phyloP scores from a whole-genome alignment of 2,329 filamentous ascomycete species.

The Colletotrichum sp. region DNA sequence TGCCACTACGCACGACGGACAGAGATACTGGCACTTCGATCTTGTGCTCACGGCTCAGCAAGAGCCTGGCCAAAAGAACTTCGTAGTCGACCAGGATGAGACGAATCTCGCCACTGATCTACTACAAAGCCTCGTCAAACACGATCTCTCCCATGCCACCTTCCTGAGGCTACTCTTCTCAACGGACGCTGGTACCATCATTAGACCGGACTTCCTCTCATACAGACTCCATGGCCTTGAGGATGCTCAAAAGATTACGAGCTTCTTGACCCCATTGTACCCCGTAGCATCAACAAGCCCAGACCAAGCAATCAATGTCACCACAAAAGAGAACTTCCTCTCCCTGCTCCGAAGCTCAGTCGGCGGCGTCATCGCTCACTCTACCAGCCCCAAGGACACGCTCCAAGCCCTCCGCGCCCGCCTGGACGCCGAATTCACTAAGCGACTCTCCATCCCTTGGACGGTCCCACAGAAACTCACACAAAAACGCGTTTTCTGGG shows the following conservation, averaged over 20 bases:
- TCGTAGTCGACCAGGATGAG: background rate
- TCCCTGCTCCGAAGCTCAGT: background rate
- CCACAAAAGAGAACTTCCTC: background rate
- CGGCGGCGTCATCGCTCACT: background rate
- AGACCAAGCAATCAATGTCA: background rate
- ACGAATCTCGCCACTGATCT: background rate
- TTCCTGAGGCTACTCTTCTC: background rate
- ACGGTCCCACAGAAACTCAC: background rate
- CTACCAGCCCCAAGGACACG: background rate
- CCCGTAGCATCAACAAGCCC: background rate
- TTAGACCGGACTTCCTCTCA: background rate
- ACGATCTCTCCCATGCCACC: background rate
- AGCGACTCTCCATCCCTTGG: background rate
- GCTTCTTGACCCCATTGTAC: background rate
- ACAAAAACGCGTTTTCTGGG: background rate
- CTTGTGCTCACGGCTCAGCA: background rate
- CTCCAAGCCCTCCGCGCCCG: background rate
- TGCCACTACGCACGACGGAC: background rate
- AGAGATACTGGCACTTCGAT: background rate
- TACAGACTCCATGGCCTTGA: background rate
- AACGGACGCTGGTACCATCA: background rate
- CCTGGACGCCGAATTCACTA: background rate
- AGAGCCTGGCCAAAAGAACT: rapidly evolving
- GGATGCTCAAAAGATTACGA: background rate
- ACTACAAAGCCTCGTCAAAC: background rate